Percentiles rank a stretch among this genome's conserved stretches.
phyloP scores from a whole-genome alignment of 192 early-diverging fungal species.

The Backusella sp. region DNA sequence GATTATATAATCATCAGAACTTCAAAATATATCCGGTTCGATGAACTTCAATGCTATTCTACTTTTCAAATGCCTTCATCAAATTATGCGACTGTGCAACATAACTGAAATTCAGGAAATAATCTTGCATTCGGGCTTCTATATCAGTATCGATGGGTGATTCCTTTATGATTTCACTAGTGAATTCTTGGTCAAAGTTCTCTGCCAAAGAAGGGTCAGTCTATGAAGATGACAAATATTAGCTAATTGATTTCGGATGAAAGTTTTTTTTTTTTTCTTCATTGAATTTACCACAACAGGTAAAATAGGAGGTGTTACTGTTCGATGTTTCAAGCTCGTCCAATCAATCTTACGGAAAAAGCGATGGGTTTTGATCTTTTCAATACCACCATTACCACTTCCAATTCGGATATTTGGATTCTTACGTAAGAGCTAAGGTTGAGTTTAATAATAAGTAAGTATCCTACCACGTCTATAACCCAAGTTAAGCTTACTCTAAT shows the following conservation, averaged over 20 bases:
- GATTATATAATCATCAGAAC: neutral
- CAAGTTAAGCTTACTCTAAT: conserved; percentile 43
- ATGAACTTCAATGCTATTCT: neutral
- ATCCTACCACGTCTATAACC: neutral
- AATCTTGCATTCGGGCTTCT: conserved; percentile 23
- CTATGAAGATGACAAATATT: conserved; percentile 19
- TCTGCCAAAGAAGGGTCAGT: conserved; percentile 63
- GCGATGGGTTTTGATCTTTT: conserved; percentile 59
- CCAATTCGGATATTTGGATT: conserved; percentile 52
- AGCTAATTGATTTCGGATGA: neutral
- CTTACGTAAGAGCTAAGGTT: conserved; percentile 44
- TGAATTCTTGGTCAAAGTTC: conserved; percentile 83
- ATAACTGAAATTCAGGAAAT: conserved; percentile 42
- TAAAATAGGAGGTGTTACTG: conserved; percentile 66
- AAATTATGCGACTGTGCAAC: conserved; percentile 26
- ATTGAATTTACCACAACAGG: conserved; percentile 51
- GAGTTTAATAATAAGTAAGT: neutral
- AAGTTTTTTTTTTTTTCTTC: neutral
- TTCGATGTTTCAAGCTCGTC: conserved; percentile 51
- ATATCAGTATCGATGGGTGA: conserved; percentile 42
- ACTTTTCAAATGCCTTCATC: neutral
- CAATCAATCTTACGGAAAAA: conserved; percentile 80
- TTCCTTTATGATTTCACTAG: conserved; percentile 48
- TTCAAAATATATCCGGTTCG: neutral
- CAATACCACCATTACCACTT: conserved; percentile 46